phyloP scores from a whole-genome alignment of 768 basidiomycete genomes.

The Amyloporia xantha region DNA sequence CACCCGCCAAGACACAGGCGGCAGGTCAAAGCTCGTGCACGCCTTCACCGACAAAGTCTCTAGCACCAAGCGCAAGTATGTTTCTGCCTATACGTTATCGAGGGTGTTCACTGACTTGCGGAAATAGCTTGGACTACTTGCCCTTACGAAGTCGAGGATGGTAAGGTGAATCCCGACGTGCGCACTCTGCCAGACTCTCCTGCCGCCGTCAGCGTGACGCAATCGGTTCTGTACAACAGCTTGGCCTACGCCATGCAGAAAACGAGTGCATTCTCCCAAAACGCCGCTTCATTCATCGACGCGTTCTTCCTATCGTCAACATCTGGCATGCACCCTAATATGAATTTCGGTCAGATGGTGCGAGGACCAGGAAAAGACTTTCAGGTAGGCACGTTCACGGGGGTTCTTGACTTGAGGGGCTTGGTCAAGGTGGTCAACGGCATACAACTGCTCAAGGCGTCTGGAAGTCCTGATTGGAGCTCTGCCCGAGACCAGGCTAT shows the following conservation, averaged over 20 bases:
- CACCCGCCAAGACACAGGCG: slow-evolving; percentile 20
- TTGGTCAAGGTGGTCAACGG: slow-evolving; percentile 44
- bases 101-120: neutral
- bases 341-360: slow-evolving; percentile 48
- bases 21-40: slow-evolving; percentile 31
- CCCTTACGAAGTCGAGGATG: slow-evolving; percentile 44
- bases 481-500: slow-evolving; percentile 31
- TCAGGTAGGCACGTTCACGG: slow-evolving; percentile 43
- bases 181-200: slow-evolving; percentile 32
- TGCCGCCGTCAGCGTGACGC: slow-evolving; percentile 32
- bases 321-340: slow-evolving; percentile 47
- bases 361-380: slow-evolving; percentile 42
- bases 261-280: slow-evolving; percentile 29
- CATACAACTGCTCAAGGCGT: slow-evolving; percentile 34
- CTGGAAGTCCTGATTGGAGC: slow-evolving; percentile 37
- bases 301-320: slow-evolving; percentile 38
- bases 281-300: slow-evolving; percentile 33
- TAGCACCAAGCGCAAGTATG: slow-evolving; percentile 48
- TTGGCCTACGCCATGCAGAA: slow-evolving; percentile 33
- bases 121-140: slow-evolving; percentile 35
- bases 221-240: slow-evolving; percentile 40
- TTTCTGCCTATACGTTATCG: slow-evolving; percentile 2
- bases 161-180: slow-evolving; percentile 50
- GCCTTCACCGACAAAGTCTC: slow-evolving; percentile 39
- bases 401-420: slow-evolving; percentile 46